Evolutionary conservation across 176 grass and related monocot genomes (phyloP), one percentile per base, ranked within the genome.

Genomic region (Musa troglodytarum): DNA sequence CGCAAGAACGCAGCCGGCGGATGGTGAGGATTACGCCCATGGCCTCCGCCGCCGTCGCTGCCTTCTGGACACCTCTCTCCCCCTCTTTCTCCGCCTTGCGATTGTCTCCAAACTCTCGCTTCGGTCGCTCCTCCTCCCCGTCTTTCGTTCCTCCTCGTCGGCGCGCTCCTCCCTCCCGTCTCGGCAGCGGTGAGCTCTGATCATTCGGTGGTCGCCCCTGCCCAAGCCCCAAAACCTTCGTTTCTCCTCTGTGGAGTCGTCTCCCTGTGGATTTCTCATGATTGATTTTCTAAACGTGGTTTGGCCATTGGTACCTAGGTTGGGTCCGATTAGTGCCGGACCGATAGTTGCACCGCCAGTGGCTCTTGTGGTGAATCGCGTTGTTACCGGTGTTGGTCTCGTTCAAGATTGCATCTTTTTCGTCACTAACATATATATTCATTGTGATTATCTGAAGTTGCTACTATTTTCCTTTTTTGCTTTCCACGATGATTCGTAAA

Each of bases 11-110:
- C 34, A 43, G 34, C 34, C 20, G 63, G 63, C 23, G 11, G 74
- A 83, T 79, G 82, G 68, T 71, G 75, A 73, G 68, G 82, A 77
- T 83, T 72, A 67, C 72, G n/a, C 82, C 82, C 16, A 74, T 83
- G 76, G 66, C 68, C 74, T 34, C 74, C 65, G 63, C 81, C 21
- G 59, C 52, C 34, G 76, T 54, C 63, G 50, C 70, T 52, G 28
- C 54, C 19, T 51, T 72, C 51, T 56, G 50, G 22, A 63, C 49
- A 61, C 62, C 53, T 52, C 61, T 71, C 65, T 10, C 43, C 49
- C 16, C 49, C 9, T 50, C 25, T 51, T 52, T 16, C 59, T 75
- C 34, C 4, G 34, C 4, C 75, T 52, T 16, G 52, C 9, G 1
- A 25, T 28, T 52, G 65, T 15, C 80, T 17, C 56, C 52, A 58